Evolutionary conservation across 192 early-diverging fungal species (phyloP), one percentile per base, ranked within the genome.

Genomic region (Coemansia biformis): DNA sequence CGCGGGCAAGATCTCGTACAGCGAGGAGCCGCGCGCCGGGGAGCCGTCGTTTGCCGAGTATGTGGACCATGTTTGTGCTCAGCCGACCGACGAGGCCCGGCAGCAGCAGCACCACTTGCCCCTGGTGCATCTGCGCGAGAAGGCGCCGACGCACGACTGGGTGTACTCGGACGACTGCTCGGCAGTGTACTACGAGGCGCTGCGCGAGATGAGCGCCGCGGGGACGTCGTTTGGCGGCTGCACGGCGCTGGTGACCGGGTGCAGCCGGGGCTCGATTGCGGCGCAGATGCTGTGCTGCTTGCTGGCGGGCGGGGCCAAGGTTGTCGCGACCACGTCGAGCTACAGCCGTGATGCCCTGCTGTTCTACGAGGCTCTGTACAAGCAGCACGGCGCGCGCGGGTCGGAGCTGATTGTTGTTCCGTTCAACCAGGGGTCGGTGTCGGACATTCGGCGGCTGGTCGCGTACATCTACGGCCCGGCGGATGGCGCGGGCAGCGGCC

Each of bases 211-310:
- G 53, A 74, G 85, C 42, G 71, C 63, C 24, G 78, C 81, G 18
- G 93, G 89, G 57, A 61, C 86, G 43, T 82, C 88, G 11, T 94
- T 91, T 68, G 82, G 83, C 49, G 75, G 83, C 50, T 81, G 77
- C 59, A 81, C 80, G 50, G 90, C 83, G 26, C 81, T 97, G 16
- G 78, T 95, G 33, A 97, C 92, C 24, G 93, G 93, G 44, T 87
- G 86, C 59, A 88, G 91, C 63, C 81, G 78, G 40, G 91, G 82
- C 43, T 95, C 92, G 0, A 97, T 97, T 57, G 93, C 87, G 51
- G 79, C 88, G 15, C 79, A 88, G 48, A 70, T 93, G 35, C 71
- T 97, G 40, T 81, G 86, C 74, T 83, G 83, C 21, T 75, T 95
- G 43, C 71, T 97, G 16, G 77, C 81, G 16, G 93, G 92, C 57